phyloP scores from a whole-genome alignment of 202 grass and related monocot species.

The Setaria viridis region DNA sequence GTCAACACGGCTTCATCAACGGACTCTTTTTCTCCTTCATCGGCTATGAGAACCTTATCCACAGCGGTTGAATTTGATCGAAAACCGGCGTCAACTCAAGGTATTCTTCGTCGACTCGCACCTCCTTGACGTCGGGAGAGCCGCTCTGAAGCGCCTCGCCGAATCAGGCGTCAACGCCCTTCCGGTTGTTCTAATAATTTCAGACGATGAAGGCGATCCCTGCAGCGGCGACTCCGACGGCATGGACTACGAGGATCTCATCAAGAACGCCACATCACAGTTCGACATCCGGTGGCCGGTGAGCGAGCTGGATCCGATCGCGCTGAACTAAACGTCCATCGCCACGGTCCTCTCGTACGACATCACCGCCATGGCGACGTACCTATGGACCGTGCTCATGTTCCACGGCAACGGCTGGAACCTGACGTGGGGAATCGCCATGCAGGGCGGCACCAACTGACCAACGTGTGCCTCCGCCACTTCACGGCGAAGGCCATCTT shows the following conservation, averaged over 20 bases:
- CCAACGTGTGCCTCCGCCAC: conserved; percentile 71
- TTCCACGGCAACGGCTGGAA: conserved; percentile 93
- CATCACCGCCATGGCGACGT: conserved; percentile 62
- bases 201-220: background rate
- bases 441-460: conserved; percentile 68
- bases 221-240: no score
- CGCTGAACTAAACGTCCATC: conserved; percentile 82
- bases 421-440: conserved; percentile 73
- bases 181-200: conserved; percentile 55
- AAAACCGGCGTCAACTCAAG: conserved; percentile 7
- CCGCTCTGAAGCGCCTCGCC: conserved; percentile 49
- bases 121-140: conserved; percentile 42
- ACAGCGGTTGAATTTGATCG: no score
- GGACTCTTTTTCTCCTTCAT: no score
- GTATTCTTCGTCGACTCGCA: conserved; percentile 58
- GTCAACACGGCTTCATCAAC: no score
- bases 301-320: conserved; percentile 68
- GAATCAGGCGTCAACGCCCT: background rate
- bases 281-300: conserved; percentile 75
- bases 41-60: no score
- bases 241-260: conserved; percentile 52
- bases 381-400: conserved; percentile 91
- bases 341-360: conserved; percentile 59
- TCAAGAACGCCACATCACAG: conserved; percentile 27
- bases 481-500: conserved; percentile 67